A percentile compares a stretch with the other conserved stretches of the same genome.
phyloP scores from a whole-genome alignment of 768 basidiomycete genomes.

The Tylopilus sp. region DNA sequence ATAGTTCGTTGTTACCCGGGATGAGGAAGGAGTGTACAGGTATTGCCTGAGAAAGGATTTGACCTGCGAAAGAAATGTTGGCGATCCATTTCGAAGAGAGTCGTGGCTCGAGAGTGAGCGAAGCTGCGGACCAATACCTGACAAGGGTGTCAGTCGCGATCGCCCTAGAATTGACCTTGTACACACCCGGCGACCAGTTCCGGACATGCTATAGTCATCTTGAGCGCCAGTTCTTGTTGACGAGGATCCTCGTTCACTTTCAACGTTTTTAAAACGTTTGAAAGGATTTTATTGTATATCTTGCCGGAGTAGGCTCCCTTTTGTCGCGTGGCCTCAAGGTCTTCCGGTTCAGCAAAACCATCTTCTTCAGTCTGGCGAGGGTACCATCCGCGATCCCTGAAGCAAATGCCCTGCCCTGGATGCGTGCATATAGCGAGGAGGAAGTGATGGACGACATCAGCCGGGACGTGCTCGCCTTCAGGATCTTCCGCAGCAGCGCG shows the following conservation, averaged over 20 bases:
- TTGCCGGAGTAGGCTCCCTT: conserved; percentile 37
- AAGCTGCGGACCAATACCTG: conserved; percentile 71
- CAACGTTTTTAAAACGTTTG: conserved; percentile 66
- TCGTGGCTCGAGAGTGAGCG: conserved; percentile 78
- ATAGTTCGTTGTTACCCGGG: conserved; percentile 40
- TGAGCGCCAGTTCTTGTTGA: conserved; percentile 80
- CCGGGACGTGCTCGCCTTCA: conserved; percentile 56
- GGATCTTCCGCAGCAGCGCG: conserved; percentile 47
- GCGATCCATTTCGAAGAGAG: conserved; percentile 89
- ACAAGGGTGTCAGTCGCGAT: conserved; percentile 11
- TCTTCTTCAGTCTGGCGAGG: conserved; percentile 56
- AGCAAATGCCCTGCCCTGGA: conserved; percentile 83
- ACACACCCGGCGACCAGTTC: conserved; percentile 79
- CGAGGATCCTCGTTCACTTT: conserved; percentile 88
- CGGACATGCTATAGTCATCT: conserved; percentile 78
- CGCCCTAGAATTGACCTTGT: not conserved
- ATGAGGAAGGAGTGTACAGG: conserved; percentile 63
- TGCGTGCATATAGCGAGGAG: conserved; percentile 78
- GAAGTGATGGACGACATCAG: conserved; percentile 84
- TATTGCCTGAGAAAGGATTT: conserved; percentile 72
- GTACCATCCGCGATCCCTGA: conserved; percentile 90
- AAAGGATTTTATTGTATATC: conserved; percentile 81
- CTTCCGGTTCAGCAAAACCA: conserved; percentile 36
- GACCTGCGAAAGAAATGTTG: conserved; percentile 80
- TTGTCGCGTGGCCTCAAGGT: conserved; percentile 29